A percentile compares a stretch with the other conserved stretches of the same genome.
phyloP scores from a whole-genome alignment of 495 filamentous ascomycete genomes.

The Trichoderma reesei region DNA sequence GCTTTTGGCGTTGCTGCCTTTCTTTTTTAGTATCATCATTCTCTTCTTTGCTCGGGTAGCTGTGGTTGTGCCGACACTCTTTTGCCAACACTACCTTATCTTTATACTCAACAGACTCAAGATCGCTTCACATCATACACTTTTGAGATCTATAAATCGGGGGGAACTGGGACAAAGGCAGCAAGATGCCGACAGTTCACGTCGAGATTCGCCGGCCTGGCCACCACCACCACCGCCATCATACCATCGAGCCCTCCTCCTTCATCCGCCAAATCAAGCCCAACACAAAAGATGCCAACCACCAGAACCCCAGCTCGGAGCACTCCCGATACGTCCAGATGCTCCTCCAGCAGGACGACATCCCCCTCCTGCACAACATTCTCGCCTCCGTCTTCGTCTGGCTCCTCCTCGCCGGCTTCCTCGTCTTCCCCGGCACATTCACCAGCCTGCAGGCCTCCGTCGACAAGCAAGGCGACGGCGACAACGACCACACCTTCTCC shows the following conservation, averaged over 20 bases:
- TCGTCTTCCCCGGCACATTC: constrained; percentile 33
- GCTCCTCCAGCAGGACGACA: constrained; percentile 29
- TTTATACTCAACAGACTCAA: not conserved
- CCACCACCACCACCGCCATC: not conserved
- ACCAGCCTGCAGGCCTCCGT: constrained; percentile 15
- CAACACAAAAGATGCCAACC: not conserved
- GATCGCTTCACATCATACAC: not conserved
- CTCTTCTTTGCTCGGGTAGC: not conserved
- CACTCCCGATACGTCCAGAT: constrained; percentile 31
- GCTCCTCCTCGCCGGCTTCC: constrained; percentile 31
- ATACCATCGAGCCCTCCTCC: not conserved
- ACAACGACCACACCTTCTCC: not conserved
- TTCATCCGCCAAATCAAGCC: not conserved
- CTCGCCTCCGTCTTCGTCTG: constrained; percentile 24
- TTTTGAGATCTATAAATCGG: not conserved
- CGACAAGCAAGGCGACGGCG: not conserved
- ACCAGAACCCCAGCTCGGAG: not conserved
- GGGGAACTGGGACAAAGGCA: not conserved
- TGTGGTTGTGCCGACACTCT: not conserved
- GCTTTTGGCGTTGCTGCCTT: not conserved
- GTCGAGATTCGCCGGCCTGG: not conserved
- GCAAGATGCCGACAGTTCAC: not conserved
- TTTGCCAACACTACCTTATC: not conserved
- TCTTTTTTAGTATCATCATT: not conserved
- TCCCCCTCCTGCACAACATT: constrained; percentile 28